Evolutionary conservation across 495 filamentous ascomycete species (phyloP), one percentile per base, ranked within the genome.

Genomic region (Mytilinidion resinicola): DNA sequence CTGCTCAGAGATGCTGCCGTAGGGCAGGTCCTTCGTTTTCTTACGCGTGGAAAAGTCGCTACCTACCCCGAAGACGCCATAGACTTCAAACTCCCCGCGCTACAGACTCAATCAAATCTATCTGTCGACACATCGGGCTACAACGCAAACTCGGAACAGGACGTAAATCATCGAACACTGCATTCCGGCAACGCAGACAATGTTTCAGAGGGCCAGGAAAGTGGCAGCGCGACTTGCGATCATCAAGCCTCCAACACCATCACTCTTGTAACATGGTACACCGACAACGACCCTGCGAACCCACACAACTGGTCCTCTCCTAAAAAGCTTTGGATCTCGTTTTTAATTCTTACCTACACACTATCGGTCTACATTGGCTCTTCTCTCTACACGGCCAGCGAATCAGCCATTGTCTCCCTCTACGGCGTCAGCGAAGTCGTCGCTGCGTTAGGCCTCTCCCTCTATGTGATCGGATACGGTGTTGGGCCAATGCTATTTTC

Each of bases 211-310:
- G 15, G 6, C 44, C 10, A 48, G 10, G 44, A 17, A n/a, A 21
- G 9, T 10, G 21, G 19, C n/a, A 10, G 3, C 2, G n/a, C 25
- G 25, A 30, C 25, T 6, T 30, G 25, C 6, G 25, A 2, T 30
- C 25, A 30, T 30, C 25, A 6, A 3, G 2, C 25, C 6, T 30
- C 48, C 14, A 54, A 66, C 30, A 59, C 55, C 34, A 64, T 52
- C 14, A 63, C 65, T 37, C 54, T 81, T 0, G 77, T 80, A 15
- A 74, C 79, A 49, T 82, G 80, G 80, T 79, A 81, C 60, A 72
- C 70, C 41, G 73, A 73, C 12, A 71, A 77, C 30, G 80, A 81
- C 59, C 60, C 68, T 4, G 77, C 70, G 4, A 81, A 82, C 50
- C 80, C 80, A 0, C 75, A 79, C 30, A 82, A 81, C 48, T 82